Conservation (phyloP, 352 stramenopile genomes). For the Globisporangium orthogonon region DNA sequence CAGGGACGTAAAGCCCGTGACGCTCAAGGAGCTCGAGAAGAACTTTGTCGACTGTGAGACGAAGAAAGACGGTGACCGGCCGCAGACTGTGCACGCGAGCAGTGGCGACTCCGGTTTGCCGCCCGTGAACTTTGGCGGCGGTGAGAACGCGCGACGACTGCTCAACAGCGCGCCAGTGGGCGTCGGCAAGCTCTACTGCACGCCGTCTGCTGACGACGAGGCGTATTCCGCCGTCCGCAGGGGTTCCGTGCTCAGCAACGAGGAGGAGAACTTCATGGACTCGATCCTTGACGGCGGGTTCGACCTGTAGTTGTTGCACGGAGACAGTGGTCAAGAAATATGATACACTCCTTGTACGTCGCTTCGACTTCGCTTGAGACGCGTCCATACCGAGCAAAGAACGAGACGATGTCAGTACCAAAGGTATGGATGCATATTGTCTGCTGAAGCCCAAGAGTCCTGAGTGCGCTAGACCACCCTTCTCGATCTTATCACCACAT, state of each 20-base stretch:
- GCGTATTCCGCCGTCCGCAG: conserved; percentile 12
- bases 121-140: conserved; percentile 34
- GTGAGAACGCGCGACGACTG: conserved; percentile 39
- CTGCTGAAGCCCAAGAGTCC: too few relatives aligned
- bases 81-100: conserved; percentile 49
- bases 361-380: too few relatives aligned
- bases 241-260: conserved; percentile 51
- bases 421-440: too few relatives aligned
- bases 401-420: too few relatives aligned
- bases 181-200: conserved; percentile 56
- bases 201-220: conserved; percentile 31
- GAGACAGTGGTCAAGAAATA: too few relatives aligned
- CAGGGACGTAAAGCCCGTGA: conserved; percentile 67
- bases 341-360: too few relatives aligned
- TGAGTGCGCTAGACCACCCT: too few relatives aligned
- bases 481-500: too few relatives aligned
- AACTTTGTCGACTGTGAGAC: conserved; percentile 63
- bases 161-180: conserved; percentile 70
- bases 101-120: conserved; percentile 15
- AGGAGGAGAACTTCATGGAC: conserved; percentile 83
- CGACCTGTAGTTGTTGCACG: neutral
- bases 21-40: conserved; percentile 81
- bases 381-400: too few relatives aligned
- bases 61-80: conserved; percentile 26
- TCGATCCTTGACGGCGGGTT: conserved; percentile 45